Conservation (phyloP, 768 basidiomycete genomes). For the button mushroom (Agaricus bisporus) region DNA sequence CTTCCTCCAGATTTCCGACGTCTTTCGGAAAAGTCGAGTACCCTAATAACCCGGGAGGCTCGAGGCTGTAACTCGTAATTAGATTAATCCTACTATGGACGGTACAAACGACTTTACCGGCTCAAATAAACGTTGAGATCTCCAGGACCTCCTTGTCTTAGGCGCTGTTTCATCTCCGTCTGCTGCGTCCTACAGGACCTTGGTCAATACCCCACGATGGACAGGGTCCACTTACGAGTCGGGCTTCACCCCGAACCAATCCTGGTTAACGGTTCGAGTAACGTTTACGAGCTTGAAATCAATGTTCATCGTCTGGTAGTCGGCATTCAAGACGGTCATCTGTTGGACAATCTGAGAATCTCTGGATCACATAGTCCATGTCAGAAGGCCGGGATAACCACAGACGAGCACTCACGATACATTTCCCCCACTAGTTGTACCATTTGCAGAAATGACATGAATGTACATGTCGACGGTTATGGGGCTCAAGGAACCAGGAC, state of each 20-base stretch:
- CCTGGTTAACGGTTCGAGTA: slow-evolving; percentile 26
- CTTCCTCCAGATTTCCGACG: slow-evolving; percentile 27
- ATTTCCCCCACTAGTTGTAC: slow-evolving; percentile 11
- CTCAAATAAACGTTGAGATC: slow-evolving; percentile 38
- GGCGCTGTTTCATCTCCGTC: slow-evolving; percentile 29
- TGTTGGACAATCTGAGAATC: slow-evolving; percentile 26
- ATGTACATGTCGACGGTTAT: slow-evolving; percentile 11
- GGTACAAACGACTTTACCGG: slow-evolving; percentile 16
- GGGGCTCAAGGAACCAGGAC: neutral
- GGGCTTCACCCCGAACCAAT: slow-evolving; percentile 35
- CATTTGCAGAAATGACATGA: slow-evolving; percentile 13
- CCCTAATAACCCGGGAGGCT: slow-evolving; percentile 28
- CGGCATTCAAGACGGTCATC: slow-evolving; percentile 33
- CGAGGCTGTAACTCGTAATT: slow-evolving; percentile 21
- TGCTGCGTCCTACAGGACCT: slow-evolving; percentile 14
- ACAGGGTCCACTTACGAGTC: slow-evolving; percentile 25
- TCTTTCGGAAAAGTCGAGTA: slow-evolving; percentile 37
- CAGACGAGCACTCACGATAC: slow-evolving; percentile 2
- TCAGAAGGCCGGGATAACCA: neutral
- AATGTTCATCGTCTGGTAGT: slow-evolving; percentile 28
- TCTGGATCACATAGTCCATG: slow-evolving; percentile 9
- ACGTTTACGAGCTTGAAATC: slow-evolving; percentile 26
- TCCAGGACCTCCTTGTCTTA: slow-evolving; percentile 28
- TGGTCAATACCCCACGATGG: neutral
- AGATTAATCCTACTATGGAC: neutral